These are phyloP conservation scores for Plasmodium blacklocki DNA, from an alignment of 169 alveolate genomes.

Conservation along the genomic window DNA sequence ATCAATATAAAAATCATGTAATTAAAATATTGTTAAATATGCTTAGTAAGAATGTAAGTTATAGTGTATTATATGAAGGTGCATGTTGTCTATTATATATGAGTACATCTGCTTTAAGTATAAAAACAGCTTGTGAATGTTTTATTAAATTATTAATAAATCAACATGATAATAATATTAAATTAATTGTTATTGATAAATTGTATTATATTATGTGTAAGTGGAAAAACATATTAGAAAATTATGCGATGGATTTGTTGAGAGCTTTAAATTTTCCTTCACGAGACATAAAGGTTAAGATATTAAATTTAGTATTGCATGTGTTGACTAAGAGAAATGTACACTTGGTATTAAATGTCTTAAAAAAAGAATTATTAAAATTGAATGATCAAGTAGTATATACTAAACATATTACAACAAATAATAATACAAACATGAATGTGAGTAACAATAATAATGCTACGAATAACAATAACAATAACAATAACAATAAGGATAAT, in stretches of 20 bases:
- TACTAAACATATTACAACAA: background rate
- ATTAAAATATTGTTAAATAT: constrained; percentile 86
- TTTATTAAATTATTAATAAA: constrained; percentile 90
- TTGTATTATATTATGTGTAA: constrained; percentile 76
- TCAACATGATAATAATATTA: constrained; percentile 94
- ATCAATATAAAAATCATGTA: constrained; percentile 77
- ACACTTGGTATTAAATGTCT: constrained; percentile 73
- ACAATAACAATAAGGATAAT: background rate
- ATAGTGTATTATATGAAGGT: constrained; percentile 90
- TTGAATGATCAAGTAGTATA: constrained; percentile 51
- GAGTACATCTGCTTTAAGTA: constrained; percentile 86
- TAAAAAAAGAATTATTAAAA: constrained; percentile 80
- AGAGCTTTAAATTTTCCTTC: constrained; percentile 88
- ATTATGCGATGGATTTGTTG: constrained; percentile 90
- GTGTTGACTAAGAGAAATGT: constrained; percentile 79
- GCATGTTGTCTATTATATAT: constrained; percentile 89
- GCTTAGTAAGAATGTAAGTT: constrained; percentile 75
- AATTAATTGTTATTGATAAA: constrained; percentile 82
- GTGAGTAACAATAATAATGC: background rate
- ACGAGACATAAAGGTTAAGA: constrained; percentile 86
- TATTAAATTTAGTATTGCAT: constrained; percentile 86
- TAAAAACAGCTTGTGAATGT: constrained; percentile 92
- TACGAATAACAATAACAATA: background rate
- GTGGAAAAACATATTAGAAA: constrained; percentile 89
- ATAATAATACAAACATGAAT: background rate